Evolutionary conservation across 257 asterid species (phyloP).

Genomic region (Echium plantagineum): DNA sequence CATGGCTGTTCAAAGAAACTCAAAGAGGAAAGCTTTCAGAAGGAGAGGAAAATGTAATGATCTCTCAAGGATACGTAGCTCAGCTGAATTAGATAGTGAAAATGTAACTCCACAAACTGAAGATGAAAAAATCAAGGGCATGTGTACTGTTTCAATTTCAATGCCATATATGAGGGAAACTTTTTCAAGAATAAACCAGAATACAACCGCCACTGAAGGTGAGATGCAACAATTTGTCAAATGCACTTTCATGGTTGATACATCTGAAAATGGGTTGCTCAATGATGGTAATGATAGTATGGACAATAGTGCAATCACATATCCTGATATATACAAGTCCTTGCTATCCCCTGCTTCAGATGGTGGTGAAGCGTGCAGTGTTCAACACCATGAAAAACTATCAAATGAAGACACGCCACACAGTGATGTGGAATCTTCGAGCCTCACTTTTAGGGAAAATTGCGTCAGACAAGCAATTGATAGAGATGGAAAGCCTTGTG

Average conservation of each 20-base stretch:
- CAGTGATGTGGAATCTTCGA: neutral
- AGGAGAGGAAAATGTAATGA: slow-evolving; percentile 10
- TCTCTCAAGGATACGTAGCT: slow-evolving; percentile 6
- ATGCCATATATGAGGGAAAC: neutral
- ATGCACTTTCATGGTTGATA: neutral
- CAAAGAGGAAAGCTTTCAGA: slow-evolving; percentile 14
- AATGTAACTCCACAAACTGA: slow-evolving; percentile 9
- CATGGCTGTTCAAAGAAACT: slow-evolving; percentile 3
- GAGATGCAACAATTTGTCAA: neutral
- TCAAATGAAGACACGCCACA: slow-evolving; percentile 6
- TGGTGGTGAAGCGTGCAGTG: slow-evolving; percentile 8
- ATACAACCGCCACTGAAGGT: neutral
- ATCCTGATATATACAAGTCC: slow-evolving; percentile 6
- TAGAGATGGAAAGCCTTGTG: slow-evolving; percentile 3
- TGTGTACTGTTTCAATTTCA: neutral
- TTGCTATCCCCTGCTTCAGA: slow-evolving; percentile 10
- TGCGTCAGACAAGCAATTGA: slow-evolving; percentile 3
- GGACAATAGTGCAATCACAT: slow-evolving; percentile 4
- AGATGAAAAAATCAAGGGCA: neutral
- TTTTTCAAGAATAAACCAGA: neutral
- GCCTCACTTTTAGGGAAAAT: slow-evolving; percentile 1
- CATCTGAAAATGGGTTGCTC: neutral
- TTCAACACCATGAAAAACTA: neutral
- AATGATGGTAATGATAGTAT: neutral
- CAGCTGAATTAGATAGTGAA: slow-evolving; percentile 5